Evolutionary conservation across 116 monocot genomes (phyloP).

Genomic region (Cymodocea nodosa): DNA sequence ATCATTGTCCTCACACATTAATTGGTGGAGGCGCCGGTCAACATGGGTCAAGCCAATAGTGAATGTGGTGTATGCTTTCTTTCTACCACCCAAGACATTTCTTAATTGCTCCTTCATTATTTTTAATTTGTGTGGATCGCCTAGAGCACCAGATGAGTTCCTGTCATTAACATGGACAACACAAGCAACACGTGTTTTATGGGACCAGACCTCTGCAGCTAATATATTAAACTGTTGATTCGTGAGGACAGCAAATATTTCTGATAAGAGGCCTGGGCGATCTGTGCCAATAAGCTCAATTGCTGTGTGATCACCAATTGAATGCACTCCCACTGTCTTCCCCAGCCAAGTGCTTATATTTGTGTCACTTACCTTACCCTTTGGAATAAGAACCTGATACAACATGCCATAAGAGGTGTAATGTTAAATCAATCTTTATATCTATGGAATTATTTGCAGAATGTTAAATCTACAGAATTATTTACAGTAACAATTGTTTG

Average conservation of each 20-base stretch:
- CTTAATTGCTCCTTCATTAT: slow-evolving; percentile 58
- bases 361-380: slow-evolving; percentile 33
- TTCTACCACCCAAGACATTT: slow-evolving; percentile 45
- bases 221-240: slow-evolving; percentile 59
- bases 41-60: slow-evolving; percentile 47
- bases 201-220: slow-evolving; percentile 88
- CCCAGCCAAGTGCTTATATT: slow-evolving; percentile 27
- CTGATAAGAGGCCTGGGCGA: slow-evolving; percentile 81
- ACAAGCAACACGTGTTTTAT: slow-evolving; percentile 68
- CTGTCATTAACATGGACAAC: slow-evolving; percentile 77
- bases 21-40: slow-evolving; percentile 81
- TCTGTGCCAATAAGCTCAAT: slow-evolving; percentile 84
- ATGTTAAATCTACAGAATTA: no score
- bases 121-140: slow-evolving; percentile 34
- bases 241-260: slow-evolving; percentile 71
- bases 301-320: slow-evolving; percentile 51
- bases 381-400: slow-evolving; percentile 76
- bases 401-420: not conserved
- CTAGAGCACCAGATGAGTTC: slow-evolving; percentile 30
- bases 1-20: slow-evolving; percentile 77
- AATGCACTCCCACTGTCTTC: slow-evolving; percentile 63
- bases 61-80: slow-evolving; percentile 39
- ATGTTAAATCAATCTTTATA: no score
- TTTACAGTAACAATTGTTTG: no score
- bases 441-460: no score